These are phyloP conservation scores for Macrocystidia cucumis DNA, from an alignment of 1,284 basidiomycete species.

Conservation along the genomic window DNA sequence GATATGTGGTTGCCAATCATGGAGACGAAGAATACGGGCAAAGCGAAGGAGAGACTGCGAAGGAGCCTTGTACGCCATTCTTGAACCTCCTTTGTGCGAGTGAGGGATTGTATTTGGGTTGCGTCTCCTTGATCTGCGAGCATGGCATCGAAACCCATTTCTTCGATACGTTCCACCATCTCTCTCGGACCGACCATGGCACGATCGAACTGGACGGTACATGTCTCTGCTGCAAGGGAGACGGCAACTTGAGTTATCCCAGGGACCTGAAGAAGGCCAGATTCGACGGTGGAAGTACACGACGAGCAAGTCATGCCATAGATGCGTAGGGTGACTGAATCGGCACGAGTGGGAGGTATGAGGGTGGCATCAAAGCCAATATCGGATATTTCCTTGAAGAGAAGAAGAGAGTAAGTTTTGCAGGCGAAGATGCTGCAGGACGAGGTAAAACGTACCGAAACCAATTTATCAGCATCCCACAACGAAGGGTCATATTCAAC, in stretches of 20 bases:
- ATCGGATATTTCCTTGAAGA: conserved; percentile 76
- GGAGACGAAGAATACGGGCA: conserved; percentile 89
- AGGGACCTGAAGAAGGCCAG: conserved; percentile 59
- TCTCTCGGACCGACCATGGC: conserved; percentile 71
- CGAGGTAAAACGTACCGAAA: conserved; percentile 42
- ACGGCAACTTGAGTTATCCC: conserved; percentile 73
- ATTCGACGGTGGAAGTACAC: conserved; percentile 77
- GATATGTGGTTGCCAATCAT: conserved; percentile 84
- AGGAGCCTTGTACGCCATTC: conserved; percentile 86
- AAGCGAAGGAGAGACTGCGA: conserved; percentile 71
- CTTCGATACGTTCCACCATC: conserved; percentile 82
- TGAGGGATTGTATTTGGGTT: conserved; percentile 87
- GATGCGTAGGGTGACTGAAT: conserved; percentile 68
- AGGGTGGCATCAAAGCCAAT: conserved; percentile 86
- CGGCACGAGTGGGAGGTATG: conserved; percentile 55
- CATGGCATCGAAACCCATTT: conserved; percentile 88
- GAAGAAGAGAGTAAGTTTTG: conserved; percentile 5
- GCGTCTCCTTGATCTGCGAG: conserved; percentile 77
- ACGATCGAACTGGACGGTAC: conserved; percentile 74
- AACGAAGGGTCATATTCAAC: conserved; percentile 79
- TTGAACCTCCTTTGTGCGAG: conserved; percentile 86
- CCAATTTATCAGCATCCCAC: conserved; percentile 81
- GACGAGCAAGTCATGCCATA: conserved; percentile 91
- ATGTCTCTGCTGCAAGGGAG: conserved; percentile 67
- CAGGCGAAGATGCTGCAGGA: neutral